These are phyloP conservation scores for Candida ulmi DNA, from an alignment of 805 yeast species.

Conservation along the genomic window DNA sequence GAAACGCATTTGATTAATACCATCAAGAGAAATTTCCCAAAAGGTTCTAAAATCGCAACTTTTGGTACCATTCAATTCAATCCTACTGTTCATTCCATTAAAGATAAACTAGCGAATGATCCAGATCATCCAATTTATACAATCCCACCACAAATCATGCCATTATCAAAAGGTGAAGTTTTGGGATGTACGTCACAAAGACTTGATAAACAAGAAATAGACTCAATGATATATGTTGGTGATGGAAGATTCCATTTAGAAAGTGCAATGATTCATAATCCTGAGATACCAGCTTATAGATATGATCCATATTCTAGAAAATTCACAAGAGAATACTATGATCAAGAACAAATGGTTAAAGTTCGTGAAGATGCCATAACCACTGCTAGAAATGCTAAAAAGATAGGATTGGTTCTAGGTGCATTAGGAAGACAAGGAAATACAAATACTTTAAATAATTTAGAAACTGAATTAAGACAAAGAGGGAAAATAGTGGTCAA, in stretches of 20 bases:
- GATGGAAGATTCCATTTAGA: conserved; percentile 96
- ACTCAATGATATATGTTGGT: conserved; percentile 87
- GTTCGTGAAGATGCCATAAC: conserved; percentile 72
- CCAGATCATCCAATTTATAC: conserved; percentile 45
- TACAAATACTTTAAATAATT: conserved; percentile 61
- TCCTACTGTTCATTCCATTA: conserved; percentile 81
- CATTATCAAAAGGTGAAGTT: conserved; percentile 92
- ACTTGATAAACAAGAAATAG: conserved; percentile 54
- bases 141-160: conserved; percentile 86
- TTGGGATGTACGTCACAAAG: conserved; percentile 93
- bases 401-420: conserved; percentile 83
- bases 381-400: conserved; percentile 52
- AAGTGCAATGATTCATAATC: conserved; percentile 96
- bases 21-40: conserved; percentile 57
- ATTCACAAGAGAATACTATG: conserved; percentile 84
- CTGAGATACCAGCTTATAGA: conserved; percentile 83
- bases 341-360: conserved; percentile 72
- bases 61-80: conserved; percentile 97
- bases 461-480: conserved; percentile 48
- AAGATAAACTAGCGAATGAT: conserved; percentile 50
- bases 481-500: conserved; percentile 68
- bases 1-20: conserved; percentile 78
- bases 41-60: conserved; percentile 66
- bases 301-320: conserved; percentile 94
- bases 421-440: conserved; percentile 96